Evolutionary conservation across 345 rosid genomes (phyloP).

Genomic region (Stellera chamaejasme): DNA sequence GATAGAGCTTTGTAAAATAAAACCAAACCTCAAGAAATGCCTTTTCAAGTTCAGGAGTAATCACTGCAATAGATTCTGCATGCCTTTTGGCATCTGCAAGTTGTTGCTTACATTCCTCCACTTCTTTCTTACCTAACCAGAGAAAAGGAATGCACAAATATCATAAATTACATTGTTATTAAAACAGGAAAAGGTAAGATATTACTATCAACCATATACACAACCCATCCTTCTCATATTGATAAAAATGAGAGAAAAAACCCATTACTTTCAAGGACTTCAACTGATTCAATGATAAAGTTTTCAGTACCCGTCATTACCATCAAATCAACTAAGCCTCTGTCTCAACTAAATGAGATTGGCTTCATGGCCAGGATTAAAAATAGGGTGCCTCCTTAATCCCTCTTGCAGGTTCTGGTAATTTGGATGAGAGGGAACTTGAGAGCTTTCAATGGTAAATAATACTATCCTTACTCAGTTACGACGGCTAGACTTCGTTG

Average conservation of each 20-base stretch:
- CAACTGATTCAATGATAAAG: too few relatives aligned
- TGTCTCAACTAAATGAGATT: too few relatives aligned
- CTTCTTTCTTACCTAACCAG: slow-evolving; percentile 56
- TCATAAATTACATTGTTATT: not conserved
- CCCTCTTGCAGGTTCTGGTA: too few relatives aligned
- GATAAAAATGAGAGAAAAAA: not conserved
- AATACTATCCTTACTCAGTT: too few relatives aligned
- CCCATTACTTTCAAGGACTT: not conserved
- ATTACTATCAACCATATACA: not conserved
- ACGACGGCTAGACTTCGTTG: too few relatives aligned
- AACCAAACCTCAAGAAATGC: slow-evolving; percentile 64
- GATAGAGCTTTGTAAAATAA: not conserved
- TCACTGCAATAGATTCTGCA: slow-evolving; percentile 69
- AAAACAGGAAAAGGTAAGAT: too few relatives aligned
- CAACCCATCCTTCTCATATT: not conserved
- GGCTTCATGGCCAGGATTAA: too few relatives aligned
- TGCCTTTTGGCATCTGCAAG: slow-evolving; percentile 65
- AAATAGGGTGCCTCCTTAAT: too few relatives aligned
- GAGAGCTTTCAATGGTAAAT: too few relatives aligned
- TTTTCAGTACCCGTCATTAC: too few relatives aligned
- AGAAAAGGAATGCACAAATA: slow-evolving; percentile 5
- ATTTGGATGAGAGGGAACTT: too few relatives aligned
- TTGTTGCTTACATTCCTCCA: slow-evolving; percentile 35
- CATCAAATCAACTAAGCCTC: too few relatives aligned
- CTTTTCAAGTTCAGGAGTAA: slow-evolving; percentile 74